Evolutionary conservation across 805 yeast genomes (phyloP), one percentile per base, ranked within the genome.

Genomic region (Kluyveromyces dobzhanskii): DNA sequence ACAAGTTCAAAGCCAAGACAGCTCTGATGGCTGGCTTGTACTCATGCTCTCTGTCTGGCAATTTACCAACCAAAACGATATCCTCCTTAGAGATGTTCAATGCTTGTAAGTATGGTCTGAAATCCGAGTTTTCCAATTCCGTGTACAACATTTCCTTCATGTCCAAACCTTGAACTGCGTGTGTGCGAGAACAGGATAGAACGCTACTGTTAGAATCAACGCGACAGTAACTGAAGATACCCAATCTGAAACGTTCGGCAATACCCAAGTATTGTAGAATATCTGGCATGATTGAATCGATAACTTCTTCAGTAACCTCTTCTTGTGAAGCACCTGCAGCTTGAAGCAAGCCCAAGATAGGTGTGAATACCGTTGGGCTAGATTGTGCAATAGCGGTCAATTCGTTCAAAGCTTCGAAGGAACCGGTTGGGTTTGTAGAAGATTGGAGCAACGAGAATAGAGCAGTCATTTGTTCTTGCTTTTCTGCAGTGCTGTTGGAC

Each of bases 21-120:
- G 62, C 60, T 23, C 42, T 49, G 14, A 59, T 48, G 8, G 59
- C 57, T 17, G 65, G 63, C 17, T 54, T 59, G 37, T 59, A 60
- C 39, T 51, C 49, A 28, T 51, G 50, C 45, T 59, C 48, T 40
- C 48, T 57, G 14, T 48, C 30, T 46, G 48, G 47, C 39, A 60
- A 44, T 19, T 51, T 44, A 49, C 64, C 65, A 10, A 47, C 51
- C 30, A 60, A 42, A 18, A 55, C 48, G 39, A 60, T 42, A 18
- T 59, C 57, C 12, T 50, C 45, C 30, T 49, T 45, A 16, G 43
- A 38, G 27, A 59, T 43, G 24, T 48, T 44, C 42, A 60, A 40
- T 18, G 61, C 62, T 13, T 44, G 44, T 32, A 58, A 35, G 34
- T 57, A 59, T 30, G 63, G 62, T 7, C 44, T 41, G 37, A 58